Evolutionary conservation across 305 asterid genomes (phyloP), one percentile per base, ranked within the genome.

Genomic region (Euphrasia arctica): DNA sequence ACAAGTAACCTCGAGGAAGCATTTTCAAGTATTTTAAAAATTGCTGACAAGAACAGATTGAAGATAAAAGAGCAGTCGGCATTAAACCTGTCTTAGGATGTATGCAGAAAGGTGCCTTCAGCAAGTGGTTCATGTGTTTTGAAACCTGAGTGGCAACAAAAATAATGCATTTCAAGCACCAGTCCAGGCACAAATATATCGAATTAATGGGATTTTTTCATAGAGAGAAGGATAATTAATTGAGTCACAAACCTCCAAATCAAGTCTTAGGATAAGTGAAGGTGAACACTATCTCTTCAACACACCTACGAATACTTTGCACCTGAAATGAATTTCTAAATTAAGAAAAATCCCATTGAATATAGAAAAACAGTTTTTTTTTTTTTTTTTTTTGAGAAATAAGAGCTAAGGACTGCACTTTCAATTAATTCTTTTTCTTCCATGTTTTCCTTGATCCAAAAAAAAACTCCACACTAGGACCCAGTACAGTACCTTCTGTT

Each of bases 41-140:
- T 58, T 49, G 57, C 54, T 47, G 64, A 45, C 48, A 58, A 42
- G 41, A 47, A 60, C 10, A 49, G 55, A 15, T 2, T 39, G 62
- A 70, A 65, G 48, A 68, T 58, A 70, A 29, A 62, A 72, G 62
- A 27, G 2, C 9, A 63, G 41, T 48, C 36, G 29, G 27, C 58
- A 47, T 8, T 56, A 56, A 59, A 86, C 97, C 97, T 90, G 97
- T 93, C 81, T 90, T 86, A 0, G 97, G 99, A 80, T 88, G 99
- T 70, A 93, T 54, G 65, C 97, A 93, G 77, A 93, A 93, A 61
- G 97, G 97, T 43, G 96, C 99, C 78, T 93, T 93, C 74, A 93
- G 85, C 76, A 93, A 82, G 78, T 93, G 99, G 68, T 90, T 93
- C 88, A 75, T 88, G 80, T 93, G 96, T 72, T 75, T 88, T 1